Conservation (phyloP, 371 early-diverging fungal species). For the Fennellomyces sp. region DNA sequence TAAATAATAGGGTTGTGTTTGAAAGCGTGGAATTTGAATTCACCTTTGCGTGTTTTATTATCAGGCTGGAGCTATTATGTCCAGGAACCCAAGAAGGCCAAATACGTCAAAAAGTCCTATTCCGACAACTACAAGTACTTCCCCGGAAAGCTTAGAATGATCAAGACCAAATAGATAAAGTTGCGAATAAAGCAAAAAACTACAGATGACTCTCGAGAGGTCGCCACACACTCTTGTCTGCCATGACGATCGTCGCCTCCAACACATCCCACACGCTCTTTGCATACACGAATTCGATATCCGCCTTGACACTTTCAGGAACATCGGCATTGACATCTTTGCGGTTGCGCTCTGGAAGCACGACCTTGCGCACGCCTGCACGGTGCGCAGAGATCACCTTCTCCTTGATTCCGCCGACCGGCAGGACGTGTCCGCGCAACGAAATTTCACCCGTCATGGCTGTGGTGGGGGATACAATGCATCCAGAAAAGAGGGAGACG, state of each 20-base stretch:
- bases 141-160: conserved; percentile 73
- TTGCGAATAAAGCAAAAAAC: neutral
- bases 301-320: conserved; percentile 63
- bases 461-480: conserved; percentile 57
- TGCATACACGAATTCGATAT: conserved; percentile 77
- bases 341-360: conserved; percentile 62
- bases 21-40: neutral
- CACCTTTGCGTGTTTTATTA: neutral
- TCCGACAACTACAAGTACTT: conserved; percentile 91
- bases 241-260: conserved; percentile 40
- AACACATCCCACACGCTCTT: conserved; percentile 74
- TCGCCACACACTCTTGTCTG: conserved; percentile 15
- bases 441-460: conserved; percentile 92
- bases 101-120: conserved; percentile 82
- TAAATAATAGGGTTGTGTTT: conserved; percentile 3
- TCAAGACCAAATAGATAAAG: conserved; percentile 80
- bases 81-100: conserved; percentile 79
- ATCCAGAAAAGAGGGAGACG: conserved; percentile 73
- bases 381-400: conserved; percentile 87
- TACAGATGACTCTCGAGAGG: conserved; percentile 36
- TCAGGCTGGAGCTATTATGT: conserved; percentile 87
- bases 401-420: conserved; percentile 88
- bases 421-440: conserved; percentile 80
- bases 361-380: conserved; percentile 69
- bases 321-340: conserved; percentile 71